Base-by-base conservation (phyloP, 306 rosid species). In the Acacia crassicarpa region DNA sequence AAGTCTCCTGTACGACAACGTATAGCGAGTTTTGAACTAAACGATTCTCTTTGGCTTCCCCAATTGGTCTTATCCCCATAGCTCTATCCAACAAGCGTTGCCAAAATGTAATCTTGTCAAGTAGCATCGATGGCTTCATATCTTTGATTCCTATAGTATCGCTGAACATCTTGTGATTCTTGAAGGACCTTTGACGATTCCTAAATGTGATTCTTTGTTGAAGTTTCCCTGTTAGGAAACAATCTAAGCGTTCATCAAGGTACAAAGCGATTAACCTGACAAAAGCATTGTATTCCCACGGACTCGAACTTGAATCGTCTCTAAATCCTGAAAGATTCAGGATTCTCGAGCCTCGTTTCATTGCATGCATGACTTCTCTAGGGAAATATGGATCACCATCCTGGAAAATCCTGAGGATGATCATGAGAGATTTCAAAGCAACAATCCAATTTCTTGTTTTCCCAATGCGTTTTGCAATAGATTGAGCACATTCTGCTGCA, bases 321-420 rank as follows among this genome's bases (percentile, higher is more conserved):
- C 87, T 85, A 8, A 95, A 95, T 16, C 82, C 84, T 0, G 93
- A 86, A n/a, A 95, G 92, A 81, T 95, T 95, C 44, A 95, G 90
- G 14, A 95, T 93, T 51, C 84, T 93, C 0, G 92, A 86, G 2
- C 98, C 98, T 19, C 85, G 85, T 84, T 90, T 93, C 97, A 89
- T 95, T 11, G 87, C 89, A 54, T 84, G 94, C 48, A 90, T 90
- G 46, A 95, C 91, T 78, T 93, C 96, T 9, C 88, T 76, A 0
- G 99, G 99, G 32, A 93, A 95, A 75, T 85, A 83, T 0, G 92
- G 96, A 48, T 93, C 98, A n/a, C 97, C 97, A 16, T 93, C 92
- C 63, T 95, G 97, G 58, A 93, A 93, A 12, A 92, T 90, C 43
- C 91, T 78, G 11, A 95, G 94, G 27, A 95, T 88, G 59, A 93